Percentiles rank a stretch among this genome's conserved stretches.
Conservation (phyloP, 257 asterid species). For the Jasminum sambac region DNA sequence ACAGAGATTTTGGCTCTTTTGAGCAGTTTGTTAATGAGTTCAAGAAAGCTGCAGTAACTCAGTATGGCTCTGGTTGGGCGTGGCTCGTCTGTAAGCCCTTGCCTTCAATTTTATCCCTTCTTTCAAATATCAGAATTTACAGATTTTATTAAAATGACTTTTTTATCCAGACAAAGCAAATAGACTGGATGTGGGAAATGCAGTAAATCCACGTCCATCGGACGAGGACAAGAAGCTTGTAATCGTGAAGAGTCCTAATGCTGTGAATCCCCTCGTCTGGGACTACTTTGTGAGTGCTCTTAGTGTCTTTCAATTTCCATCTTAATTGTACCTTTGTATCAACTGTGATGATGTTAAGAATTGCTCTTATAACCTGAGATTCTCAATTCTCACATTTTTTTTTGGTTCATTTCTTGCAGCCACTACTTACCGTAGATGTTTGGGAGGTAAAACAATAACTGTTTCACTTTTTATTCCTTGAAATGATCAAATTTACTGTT, state of each 20-base stretch:
- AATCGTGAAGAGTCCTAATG: constrained; percentile 92
- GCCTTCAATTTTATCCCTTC: not conserved
- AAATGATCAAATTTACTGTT: not conserved
- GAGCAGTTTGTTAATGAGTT: constrained; percentile 69
- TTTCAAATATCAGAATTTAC: not conserved
- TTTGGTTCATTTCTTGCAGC: constrained; percentile 60
- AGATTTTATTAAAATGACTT: not conserved
- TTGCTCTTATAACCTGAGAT: constrained; percentile 10
- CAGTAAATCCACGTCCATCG: constrained; percentile 72
- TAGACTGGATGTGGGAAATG: constrained; percentile 74
- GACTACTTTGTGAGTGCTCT: constrained; percentile 72
- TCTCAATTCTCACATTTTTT: not conserved
- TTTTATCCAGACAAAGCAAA: constrained; percentile 70
- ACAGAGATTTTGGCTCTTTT: constrained; percentile 90
- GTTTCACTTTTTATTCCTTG: not conserved
- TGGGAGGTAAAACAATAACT: constrained; percentile 77
- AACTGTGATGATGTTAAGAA: not conserved
- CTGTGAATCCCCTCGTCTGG: constrained; percentile 93
- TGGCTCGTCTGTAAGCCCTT: constrained; percentile 88
- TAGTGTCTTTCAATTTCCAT: not conserved
- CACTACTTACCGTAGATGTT: constrained; percentile 87
- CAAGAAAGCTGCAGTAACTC: constrained; percentile 88
- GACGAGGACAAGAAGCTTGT: constrained; percentile 86
- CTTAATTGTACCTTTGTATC: not conserved
- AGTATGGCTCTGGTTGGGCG: constrained; percentile 98